Evolutionary conservation across 2,329 filamentous ascomycete genomes (phyloP), one percentile per base, ranked within the genome.

Genomic region (Diaporthe velutina): DNA sequence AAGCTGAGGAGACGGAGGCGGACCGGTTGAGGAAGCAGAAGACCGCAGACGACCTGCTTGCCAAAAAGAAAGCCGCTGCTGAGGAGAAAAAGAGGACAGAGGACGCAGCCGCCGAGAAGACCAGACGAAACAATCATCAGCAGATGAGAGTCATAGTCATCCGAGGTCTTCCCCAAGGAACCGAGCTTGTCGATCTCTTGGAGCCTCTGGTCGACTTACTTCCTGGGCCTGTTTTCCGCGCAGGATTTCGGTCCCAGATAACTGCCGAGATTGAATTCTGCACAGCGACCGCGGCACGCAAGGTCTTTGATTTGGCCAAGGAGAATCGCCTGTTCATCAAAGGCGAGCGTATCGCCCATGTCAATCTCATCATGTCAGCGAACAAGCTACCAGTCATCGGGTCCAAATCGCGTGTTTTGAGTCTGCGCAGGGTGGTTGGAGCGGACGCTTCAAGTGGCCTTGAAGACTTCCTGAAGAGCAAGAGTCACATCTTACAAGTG

Each of bases 341-440:
- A 12, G 40, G 9, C 40, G 5, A 7, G 9, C 4, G 3, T 30
- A 4, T 33, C 25, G n/a, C 25, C 40, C n/a, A 33, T 10, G 17
- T 33, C 15, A 17, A 64, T 40, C 40, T 64, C 40, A 13, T 1
- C 25, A 25, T 40, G 22, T 64, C 60, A 19, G 33, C 13, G 28
- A 64, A 64, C 38, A 12, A 45, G 40, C 9, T 64, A 48, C 60
- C 60, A 30, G 28, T 19, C 8, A 22, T 30, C 17, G 40, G 60
- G 5, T 6, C 19, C 40, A 22, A 22, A 4, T 48, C 40, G 10
- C 60, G 40, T 30, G 60, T 48, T 48, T 5, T 64, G 40, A 8
- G 2, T 7, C 57, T 6, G 0, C 35, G 22, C 13, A 1, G 2
- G 17, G 13, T 4, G 2, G 38, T 4, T 40, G 5, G 17, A 17